phyloP scores from a whole-genome alignment of 768 basidiomycete species.

The Punctularia strigosozonata region DNA sequence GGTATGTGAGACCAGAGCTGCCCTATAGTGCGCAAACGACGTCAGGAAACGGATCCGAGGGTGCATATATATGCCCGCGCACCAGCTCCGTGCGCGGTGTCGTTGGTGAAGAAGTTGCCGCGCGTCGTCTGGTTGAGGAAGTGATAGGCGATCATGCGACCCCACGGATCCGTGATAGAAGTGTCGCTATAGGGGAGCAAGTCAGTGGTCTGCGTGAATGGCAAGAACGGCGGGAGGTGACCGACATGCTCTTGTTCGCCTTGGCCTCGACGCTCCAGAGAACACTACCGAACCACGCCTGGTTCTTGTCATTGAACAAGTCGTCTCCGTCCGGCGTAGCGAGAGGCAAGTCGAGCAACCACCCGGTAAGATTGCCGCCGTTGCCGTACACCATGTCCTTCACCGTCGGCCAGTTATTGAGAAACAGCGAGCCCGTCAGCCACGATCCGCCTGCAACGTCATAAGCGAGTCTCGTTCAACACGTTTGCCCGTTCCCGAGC shows the following conservation, averaged over 20 bases:
- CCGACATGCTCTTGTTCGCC: conserved; percentile 41
- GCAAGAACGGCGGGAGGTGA: conserved; percentile 6
- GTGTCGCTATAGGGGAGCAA: conserved; percentile 33
- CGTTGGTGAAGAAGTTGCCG: conserved; percentile 47
- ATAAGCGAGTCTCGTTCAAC: too few species aligned
- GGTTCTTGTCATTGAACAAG: conserved; percentile 32
- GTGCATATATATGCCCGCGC: too few species aligned
- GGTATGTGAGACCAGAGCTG: conserved; percentile 54
- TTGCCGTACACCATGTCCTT: conserved; percentile 51
- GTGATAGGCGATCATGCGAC: conserved; percentile 58
- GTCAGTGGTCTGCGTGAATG: neutral
- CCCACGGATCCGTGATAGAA: conserved; percentile 54
- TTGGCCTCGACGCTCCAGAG: conserved; percentile 46
- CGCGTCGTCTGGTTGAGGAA: conserved; percentile 56
- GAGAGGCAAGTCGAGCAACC: conserved; percentile 47
- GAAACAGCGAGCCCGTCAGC: conserved; percentile 48
- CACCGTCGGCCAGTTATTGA: conserved; percentile 52
- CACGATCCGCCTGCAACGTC: conserved; percentile 58
- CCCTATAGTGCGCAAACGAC: too few species aligned
- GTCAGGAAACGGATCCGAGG: too few species aligned
- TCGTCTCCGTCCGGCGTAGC: conserved; percentile 40
- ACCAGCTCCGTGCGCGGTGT: conserved; percentile 59
- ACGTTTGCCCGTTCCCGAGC: too few species aligned
- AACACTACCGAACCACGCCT: conserved; percentile 41
- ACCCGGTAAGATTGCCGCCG: conserved; percentile 31